Evolutionary conservation across 257 asterid species (phyloP), one percentile per base, ranked within the genome.

Genomic region (Solanum paucissectum): DNA sequence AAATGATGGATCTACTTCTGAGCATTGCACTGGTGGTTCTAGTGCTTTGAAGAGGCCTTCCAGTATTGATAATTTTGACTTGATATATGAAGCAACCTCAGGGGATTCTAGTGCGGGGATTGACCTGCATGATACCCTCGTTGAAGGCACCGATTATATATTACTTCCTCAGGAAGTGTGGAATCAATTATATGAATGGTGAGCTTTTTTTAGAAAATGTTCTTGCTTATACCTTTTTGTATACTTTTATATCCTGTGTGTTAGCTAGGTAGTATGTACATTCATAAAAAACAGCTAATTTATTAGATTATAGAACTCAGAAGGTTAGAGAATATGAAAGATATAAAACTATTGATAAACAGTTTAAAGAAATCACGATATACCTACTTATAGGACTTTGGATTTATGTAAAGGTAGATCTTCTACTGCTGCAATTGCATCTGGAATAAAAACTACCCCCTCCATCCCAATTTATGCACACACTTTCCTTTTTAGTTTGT

Each of bases 111-210:
- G 92, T 29, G 18, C 83, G 91, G 97, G 94, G 76, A 89, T 90
- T 88, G 99, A 95, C 91, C 98, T 97, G 87, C 98, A 92, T 89
- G 99, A 97, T 87, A 95, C 98, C 84, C 92, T 96, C 87, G 98
- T 96, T 76, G 99, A 97, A 95, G 99, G 99, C 90, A 97, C 98
- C 25, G 98, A 97, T 92, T 97, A 95, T 91, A 96, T 97, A 93
- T 91, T 97, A 91, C 97, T 97, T 89, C 99, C 99, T 1, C 91
- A 94, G 91, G 95, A 91, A 87, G 96, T 95, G 83, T 97, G 99
- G 99, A 93, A 92, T 92, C 93, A 93, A 85, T 92, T 97, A 81
- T 90, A 92, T 87, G 90, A 92, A 85, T 97, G 99, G 99, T 97
- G 90, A 81, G 85, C 0, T 52, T 40, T 81, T 46, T 44, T 7